Conservation (phyloP, 2,329 filamentous ascomycete genomes). For the Penicillium hordei region DNA sequence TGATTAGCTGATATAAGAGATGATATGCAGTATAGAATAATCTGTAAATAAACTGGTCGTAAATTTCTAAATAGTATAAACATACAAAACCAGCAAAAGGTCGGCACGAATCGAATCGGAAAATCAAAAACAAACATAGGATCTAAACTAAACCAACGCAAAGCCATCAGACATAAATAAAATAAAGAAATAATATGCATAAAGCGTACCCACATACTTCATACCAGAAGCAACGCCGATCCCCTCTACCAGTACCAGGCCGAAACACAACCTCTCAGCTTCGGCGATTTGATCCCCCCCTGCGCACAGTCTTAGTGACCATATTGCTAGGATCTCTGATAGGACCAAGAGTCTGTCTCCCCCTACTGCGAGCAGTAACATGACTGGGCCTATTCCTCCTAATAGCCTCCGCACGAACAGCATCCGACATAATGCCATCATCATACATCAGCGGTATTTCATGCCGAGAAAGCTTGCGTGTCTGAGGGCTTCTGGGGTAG, state of each 20-base stretch:
- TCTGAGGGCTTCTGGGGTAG: background rate
- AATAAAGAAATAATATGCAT: background rate
- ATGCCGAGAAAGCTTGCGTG: too few species aligned
- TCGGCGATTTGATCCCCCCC: background rate
- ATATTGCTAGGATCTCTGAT: background rate
- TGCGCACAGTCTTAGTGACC: background rate
- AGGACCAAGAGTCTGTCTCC: background rate
- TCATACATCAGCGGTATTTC: background rate
- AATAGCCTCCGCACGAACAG: background rate
- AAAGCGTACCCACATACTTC: background rate
- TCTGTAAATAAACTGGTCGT: background rate
- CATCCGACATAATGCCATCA: too few species aligned
- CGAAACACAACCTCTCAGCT: background rate
- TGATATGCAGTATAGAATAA: background rate
- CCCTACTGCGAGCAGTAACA: background rate
- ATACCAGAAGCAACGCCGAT: background rate
- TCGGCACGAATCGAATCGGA: background rate
- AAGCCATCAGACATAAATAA: fast-evolving
- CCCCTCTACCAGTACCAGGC: background rate
- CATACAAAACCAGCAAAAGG: background rate
- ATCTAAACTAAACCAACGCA: too few species aligned
- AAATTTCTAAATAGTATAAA: background rate
- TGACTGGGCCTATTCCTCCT: background rate
- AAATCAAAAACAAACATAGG: background rate
- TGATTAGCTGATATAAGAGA: too few species aligned